These are phyloP conservation scores for Solidago caesia DNA, from an alignment of 129 eudicot species.

Conservation along the genomic window DNA sequence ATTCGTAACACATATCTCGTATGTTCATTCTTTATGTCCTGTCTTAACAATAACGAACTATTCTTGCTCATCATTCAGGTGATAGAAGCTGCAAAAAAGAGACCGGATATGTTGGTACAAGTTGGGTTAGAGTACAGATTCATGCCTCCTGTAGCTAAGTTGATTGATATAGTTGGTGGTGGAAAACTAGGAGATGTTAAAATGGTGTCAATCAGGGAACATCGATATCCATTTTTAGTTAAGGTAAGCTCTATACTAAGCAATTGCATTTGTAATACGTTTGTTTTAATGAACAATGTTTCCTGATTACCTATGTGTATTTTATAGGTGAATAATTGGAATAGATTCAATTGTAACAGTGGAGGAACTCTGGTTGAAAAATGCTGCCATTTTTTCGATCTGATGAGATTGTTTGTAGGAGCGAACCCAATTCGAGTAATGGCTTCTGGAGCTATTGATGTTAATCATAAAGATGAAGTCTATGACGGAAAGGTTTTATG, in stretches of 20 bases:
- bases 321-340: conserved; percentile 86
- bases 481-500: conserved; percentile 85
- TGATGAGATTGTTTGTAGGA: conserved; percentile 91
- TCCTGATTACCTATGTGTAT: neutral
- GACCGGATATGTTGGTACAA: conserved; percentile 90
- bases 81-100: conserved; percentile 74
- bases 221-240: conserved; percentile 89
- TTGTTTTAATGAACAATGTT: conserved; percentile 11
- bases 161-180: conserved; percentile 77
- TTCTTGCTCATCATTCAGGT: conserved; percentile 46
- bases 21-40: no score
- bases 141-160: conserved; percentile 97
- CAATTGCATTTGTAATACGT: neutral
- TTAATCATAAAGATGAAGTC: conserved; percentile 89
- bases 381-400: conserved; percentile 99
- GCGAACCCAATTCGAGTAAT: conserved; percentile 87
- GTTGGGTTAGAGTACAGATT: conserved; percentile 97
- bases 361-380: conserved; percentile 99
- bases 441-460: conserved; percentile 95
- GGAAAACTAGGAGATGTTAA: conserved; percentile 76
- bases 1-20: no score
- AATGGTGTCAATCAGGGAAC: conserved; percentile 95
- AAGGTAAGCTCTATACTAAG: conserved; percentile 45
- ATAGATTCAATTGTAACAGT: conserved; percentile 83
- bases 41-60: neutral